Evolutionary conservation across 2,329 filamentous ascomycete genomes (phyloP).

Genomic region (Seiridium cupressi): DNA sequence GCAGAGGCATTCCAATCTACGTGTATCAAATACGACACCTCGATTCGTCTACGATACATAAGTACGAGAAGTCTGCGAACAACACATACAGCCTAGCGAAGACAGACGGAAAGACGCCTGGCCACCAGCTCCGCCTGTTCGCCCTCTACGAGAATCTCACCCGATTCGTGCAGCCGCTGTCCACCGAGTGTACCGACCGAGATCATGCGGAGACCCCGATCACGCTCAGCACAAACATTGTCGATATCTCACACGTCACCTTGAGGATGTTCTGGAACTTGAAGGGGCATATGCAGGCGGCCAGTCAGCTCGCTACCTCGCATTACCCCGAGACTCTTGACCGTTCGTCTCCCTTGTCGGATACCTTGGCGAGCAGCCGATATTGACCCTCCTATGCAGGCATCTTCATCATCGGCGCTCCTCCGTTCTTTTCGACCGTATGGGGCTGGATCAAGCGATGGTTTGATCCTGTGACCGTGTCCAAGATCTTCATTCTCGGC

Average conservation of each 20-base stretch:
- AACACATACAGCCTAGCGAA: slow-evolving; percentile 56
- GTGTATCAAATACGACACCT: slow-evolving; percentile 84
- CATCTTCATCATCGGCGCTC: slow-evolving; percentile 78
- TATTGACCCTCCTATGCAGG: slow-evolving; percentile 22
- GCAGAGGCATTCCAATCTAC: slow-evolving; percentile 87
- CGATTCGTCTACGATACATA: slow-evolving; percentile 75
- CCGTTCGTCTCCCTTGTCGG: slow-evolving; percentile 56
- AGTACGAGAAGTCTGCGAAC: slow-evolving; percentile 67
- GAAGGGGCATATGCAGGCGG: slow-evolving; percentile 90
- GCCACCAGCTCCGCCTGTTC: slow-evolving; percentile 81
- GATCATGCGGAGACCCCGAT: slow-evolving; percentile 79
- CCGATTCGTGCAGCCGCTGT: slow-evolving; percentile 81
- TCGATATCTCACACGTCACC: slow-evolving; percentile 85
- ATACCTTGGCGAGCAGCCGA: background rate
- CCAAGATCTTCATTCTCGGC: slow-evolving; percentile 90
- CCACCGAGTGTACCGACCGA: slow-evolving; percentile 71
- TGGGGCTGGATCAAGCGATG: slow-evolving; percentile 95
- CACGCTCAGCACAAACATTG: slow-evolving; percentile 90
- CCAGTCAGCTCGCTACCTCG: slow-evolving; percentile 81
- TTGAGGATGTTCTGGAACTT: slow-evolving; percentile 96
- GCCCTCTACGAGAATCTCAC: slow-evolving; percentile 92
- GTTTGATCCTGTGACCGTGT: slow-evolving; percentile 91
- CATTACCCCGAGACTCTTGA: slow-evolving; percentile 95
- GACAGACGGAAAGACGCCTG: slow-evolving; percentile 63
- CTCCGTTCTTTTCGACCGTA: slow-evolving; percentile 86